Evolutionary conservation across 2,329 filamentous ascomycete genomes (phyloP), one percentile per base, ranked within the genome.

Genomic region (Pezicula neosporulosa): DNA sequence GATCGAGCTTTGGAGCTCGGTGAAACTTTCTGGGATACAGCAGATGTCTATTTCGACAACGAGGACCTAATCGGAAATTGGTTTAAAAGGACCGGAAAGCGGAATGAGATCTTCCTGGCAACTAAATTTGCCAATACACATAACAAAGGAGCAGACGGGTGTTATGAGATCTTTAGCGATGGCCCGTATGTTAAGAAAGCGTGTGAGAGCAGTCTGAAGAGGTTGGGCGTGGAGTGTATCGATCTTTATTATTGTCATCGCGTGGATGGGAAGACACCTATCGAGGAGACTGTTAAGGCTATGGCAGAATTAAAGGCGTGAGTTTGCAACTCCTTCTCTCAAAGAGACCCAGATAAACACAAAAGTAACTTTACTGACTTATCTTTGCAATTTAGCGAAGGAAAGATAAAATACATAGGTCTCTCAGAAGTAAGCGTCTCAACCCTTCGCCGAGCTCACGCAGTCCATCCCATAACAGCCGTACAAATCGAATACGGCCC

Each of bases 361-460:
- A 9, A 33, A 33, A 10, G 10, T 33, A 33, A 13, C 30, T 13
- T 7, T 33, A 33, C 30, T 33, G 12, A 33, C 30, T 13, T 33
- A 7, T 12, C 30, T 13, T 39, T 24, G 5, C 24, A 24, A 27
- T 47, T 4, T n/a, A 72, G 69, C 3, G 73, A 78, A 56, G 80
- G 80, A 51, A 82, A 82, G 62, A 77, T 84, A 62, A 76, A 74
- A 50, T 69, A 81, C 62, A 65, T 85, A 6, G 82, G 82, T 10
- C 61, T 85, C 5, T 78, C 71, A 2, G 80, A 83, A 56, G 68
- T 74, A 52, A 73, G 72, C 6, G 72, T 76, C 2, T 62, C 66
- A 2, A 77, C 77, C 0, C 68, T 84, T 37, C 74, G 76, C 10
- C 74, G 79, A 6, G 80, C 77, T 8, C 65, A 68, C 59, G 72